Base-by-base conservation (phyloP, 371 early-diverging fungal genomes). In the Entomophthora muscae region DNA sequence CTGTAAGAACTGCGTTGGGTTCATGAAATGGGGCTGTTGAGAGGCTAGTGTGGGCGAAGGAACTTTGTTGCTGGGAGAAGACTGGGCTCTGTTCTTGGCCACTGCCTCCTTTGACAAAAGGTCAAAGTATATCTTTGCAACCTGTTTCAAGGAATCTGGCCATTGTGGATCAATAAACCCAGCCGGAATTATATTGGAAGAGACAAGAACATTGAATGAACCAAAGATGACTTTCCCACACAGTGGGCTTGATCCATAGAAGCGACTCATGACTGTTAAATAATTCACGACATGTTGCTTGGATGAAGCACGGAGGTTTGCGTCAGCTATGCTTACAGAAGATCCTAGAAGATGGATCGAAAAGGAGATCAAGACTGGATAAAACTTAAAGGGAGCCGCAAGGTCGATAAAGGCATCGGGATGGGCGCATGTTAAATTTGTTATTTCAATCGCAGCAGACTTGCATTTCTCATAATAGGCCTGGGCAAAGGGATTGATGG, bases 271-370 rank as follows among this genome's bases (percentile, higher is more conserved):
- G 32, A 58, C 31, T 13, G 22, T 28, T 17, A 58, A 7, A 21
- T 7, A 21, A 32, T 58, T 27, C 10, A 58, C 7, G 21, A 30
- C 30, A 58, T 30, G 31, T 13, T 30, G 59, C 59, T 58, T 58
- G 30, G 59, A 23, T n/a, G 13, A 22, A 13, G 24, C 59, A 21
- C 31, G 59, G 5, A n/a, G 21, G n/a, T 23, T 30, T 27, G 24
- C 28, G 7, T 61, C 61, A 51, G 32, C 3, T 33, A 32, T 24
- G 42, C 24, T 61, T 7, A 32, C 17, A 33, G 61, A 61, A 12
- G 61, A 27, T 26, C 61, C 61, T 24, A 61, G n/a, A 10, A 27
- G 13, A 42, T 32, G 61, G 27, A 61, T 61, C 10, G 61, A 32
- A n/a, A 61, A 32, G 3, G 61, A 12, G 2, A 61, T 22, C 2